Percentiles rank a stretch among this genome's conserved stretches.
These are phyloP conservation scores for Ambrosia artemisiifolia DNA, from an alignment of 129 eudicot genomes.

Conservation along the genomic window DNA sequence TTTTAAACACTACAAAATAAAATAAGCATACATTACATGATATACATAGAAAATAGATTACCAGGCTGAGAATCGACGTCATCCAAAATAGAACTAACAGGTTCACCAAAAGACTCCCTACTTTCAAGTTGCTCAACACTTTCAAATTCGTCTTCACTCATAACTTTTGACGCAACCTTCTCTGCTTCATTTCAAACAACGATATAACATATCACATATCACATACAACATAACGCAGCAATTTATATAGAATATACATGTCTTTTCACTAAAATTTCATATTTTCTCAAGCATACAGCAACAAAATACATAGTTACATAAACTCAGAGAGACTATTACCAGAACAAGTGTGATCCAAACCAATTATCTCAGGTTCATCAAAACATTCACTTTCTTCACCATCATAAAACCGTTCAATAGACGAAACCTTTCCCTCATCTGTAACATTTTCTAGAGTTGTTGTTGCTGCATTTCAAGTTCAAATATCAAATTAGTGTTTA, in stretches of 20 bases:
- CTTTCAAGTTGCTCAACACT: slow-evolving; percentile 10
- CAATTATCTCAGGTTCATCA: background rate
- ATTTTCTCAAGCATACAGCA: slow-evolving; percentile 7
- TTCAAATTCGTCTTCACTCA: slow-evolving; percentile 13
- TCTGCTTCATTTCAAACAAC: slow-evolving; percentile 18
- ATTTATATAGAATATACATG: background rate
- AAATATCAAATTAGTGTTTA: slow-evolving; percentile 14
- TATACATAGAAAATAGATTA: background rate
- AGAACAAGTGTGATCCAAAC: slow-evolving; percentile 1
- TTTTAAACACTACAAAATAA: background rate
- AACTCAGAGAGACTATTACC: slow-evolving; percentile 1
- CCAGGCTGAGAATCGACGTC: slow-evolving; percentile 36
- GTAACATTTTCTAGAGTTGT: background rate
- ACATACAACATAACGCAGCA: background rate
- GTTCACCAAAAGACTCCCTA: slow-evolving; percentile 12
- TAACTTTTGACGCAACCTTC: background rate
- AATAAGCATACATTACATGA: background rate
- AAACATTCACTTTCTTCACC: background rate
- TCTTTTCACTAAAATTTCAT: background rate
- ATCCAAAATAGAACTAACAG: slow-evolving; percentile 15
- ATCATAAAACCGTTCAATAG: background rate
- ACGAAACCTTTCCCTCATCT: background rate
- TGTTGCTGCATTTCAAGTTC: slow-evolving; percentile 13
- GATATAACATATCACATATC: background rate
- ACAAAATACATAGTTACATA: slow-evolving; percentile 8